A percentile compares a stretch with the other conserved stretches of the same genome.
Evolutionary conservation across 2,329 filamentous ascomycete genomes (phyloP).

Genomic region (Scedosporium dehoogii): DNA sequence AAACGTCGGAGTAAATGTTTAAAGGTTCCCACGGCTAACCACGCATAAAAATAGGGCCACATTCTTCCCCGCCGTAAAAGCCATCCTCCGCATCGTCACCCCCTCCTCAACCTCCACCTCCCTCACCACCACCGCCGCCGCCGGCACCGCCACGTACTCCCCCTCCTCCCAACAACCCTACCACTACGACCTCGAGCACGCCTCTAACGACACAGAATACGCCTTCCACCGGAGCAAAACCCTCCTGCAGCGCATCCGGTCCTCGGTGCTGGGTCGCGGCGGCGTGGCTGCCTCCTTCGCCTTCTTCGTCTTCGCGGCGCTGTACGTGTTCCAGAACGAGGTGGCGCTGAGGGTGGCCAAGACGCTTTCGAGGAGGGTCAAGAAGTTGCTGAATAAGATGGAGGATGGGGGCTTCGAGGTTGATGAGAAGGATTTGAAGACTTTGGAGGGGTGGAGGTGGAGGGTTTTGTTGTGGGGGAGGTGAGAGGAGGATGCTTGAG

Average conservation of each 20-base stretch:
- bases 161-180: constrained; percentile 9
- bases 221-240: constrained; percentile 42
- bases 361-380: constrained; percentile 40
- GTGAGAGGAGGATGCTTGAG: not conserved
- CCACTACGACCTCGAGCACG: constrained; percentile 20
- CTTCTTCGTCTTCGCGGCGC: constrained; percentile 44
- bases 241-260: constrained; percentile 39
- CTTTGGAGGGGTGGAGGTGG: constrained; percentile 47
- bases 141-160: no score
- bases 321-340: constrained; percentile 51
- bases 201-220: constrained; percentile 45
- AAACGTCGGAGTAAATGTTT: not conserved
- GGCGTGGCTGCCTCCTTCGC: constrained; percentile 35
- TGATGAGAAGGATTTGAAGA: constrained; percentile 36
- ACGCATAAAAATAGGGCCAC: constrained; percentile 26
- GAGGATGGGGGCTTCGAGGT: constrained; percentile 36
- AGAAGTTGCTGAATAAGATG: constrained; percentile 34
- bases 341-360: constrained; percentile 44
- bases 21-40: no score
- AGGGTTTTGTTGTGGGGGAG: constrained; percentile 36
- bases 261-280: constrained; percentile 31
- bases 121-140: not conserved
- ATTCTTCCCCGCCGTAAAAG: constrained; percentile 41
- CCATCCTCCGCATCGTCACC: constrained; percentile 36
- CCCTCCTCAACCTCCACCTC: not conserved